Evolutionary conservation across 441 rosid genomes (phyloP).

Genomic region (Brassica balearica): DNA sequence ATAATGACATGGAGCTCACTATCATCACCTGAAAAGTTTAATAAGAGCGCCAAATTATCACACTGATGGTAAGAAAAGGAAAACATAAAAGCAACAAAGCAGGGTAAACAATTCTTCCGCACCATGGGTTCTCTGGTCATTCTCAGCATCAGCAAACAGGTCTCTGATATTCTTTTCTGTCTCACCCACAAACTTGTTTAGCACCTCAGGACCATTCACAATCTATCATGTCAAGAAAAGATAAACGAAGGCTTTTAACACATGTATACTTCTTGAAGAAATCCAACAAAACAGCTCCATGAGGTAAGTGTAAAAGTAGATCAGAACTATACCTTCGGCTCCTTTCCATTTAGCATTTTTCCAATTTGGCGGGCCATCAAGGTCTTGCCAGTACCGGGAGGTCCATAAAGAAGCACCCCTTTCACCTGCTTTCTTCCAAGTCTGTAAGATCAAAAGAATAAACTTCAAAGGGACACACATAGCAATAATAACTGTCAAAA

Average conservation of each 20-base stretch:
- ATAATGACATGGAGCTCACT: slow-evolving; percentile 97
- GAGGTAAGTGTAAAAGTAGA: not conserved
- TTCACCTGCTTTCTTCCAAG: slow-evolving; percentile 95
- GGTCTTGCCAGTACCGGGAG: slow-evolving; percentile 99
- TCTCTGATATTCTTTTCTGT: slow-evolving; percentile 98
- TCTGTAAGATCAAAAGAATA: slow-evolving; percentile 56
- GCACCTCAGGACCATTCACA: slow-evolving; percentile 97
- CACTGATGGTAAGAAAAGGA: not conserved
- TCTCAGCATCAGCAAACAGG: slow-evolving; percentile 96
- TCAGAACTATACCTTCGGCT: slow-evolving; percentile 71
- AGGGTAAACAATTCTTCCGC: slow-evolving; percentile 34
- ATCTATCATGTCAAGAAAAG: slow-evolving; percentile 56
- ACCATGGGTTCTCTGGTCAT: slow-evolving; percentile 88
- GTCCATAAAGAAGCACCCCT: slow-evolving; percentile 97
- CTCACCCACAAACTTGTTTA: slow-evolving; percentile 99
- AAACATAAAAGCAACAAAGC: slow-evolving; percentile 7
- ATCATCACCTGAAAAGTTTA: slow-evolving; percentile 76
- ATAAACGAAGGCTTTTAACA: not conserved
- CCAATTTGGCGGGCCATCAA: slow-evolving; percentile 99
- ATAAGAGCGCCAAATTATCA: slow-evolving; percentile 7
- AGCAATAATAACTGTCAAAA: slow-evolving; percentile 4
- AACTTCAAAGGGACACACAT: slow-evolving; percentile 53
- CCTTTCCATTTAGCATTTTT: slow-evolving; percentile 95
- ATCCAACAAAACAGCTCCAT: not conserved
- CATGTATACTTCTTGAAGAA: not conserved